These are phyloP conservation scores for Penicillium sp. DNA, from an alignment of 2,329 filamentous ascomycete genomes.

Conservation along the genomic window DNA sequence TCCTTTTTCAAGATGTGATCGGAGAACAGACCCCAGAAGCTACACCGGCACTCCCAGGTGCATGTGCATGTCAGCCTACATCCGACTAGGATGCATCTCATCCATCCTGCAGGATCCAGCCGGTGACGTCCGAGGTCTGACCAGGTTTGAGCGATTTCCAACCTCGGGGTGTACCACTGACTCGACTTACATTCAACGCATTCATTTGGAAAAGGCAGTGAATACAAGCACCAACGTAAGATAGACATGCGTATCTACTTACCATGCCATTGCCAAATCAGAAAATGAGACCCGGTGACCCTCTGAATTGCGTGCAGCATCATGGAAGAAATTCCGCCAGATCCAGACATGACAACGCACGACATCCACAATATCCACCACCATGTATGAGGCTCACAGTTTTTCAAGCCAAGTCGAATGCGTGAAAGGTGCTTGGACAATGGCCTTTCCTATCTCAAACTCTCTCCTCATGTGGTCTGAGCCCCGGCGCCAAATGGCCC, in stretches of 20 bases:
- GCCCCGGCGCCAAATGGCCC: background rate
- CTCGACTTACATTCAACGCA: no score
- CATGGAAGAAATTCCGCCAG: background rate
- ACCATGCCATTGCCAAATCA: background rate
- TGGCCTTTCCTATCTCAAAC: background rate
- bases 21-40: no score
- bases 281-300: no score
- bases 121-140: constrained; percentile 1
- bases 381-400: constrained; percentile 1
- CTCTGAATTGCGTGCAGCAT: background rate
- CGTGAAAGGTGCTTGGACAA: background rate
- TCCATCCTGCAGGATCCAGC: background rate
- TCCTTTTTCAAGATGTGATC: no score
- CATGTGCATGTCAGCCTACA: background rate
- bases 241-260: background rate
- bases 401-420: background rate
- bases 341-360: background rate
- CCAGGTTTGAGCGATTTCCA: background rate
- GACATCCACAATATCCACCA: background rate
- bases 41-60: background rate
- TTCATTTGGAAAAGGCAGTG: background rate
- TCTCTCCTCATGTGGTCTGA: constrained; percentile 4
- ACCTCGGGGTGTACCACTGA: background rate
- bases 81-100: background rate
- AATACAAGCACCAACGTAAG: background rate